Base-by-base conservation (phyloP, 129 eudicot genomes). In the Flaveria trinervia region DNA sequence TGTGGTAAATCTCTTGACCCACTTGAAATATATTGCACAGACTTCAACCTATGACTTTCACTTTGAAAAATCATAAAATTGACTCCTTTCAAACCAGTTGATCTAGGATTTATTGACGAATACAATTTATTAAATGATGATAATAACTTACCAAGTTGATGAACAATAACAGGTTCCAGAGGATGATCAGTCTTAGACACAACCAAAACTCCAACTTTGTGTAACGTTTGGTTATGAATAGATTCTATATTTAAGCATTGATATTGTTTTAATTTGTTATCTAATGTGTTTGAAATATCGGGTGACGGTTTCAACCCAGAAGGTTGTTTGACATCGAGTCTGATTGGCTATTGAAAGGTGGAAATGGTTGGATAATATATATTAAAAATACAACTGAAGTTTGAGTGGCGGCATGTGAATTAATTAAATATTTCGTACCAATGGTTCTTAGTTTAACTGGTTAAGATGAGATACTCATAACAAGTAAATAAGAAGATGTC, bases 141-240 rank as follows among this genome's bases (percentile, higher is more conserved):
- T 16, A n/a, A n/a, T n/a, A 51, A 8, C 20, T 51, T 51, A 51
- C 57, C 18, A 51, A 51, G 59, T 0, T 18, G 54, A 52, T 52
- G 23, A 52, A 16, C 9, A 52, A 5, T 51, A 51, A 8, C 10
- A 8, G 23, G 22, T 52, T 1, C 20, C 1, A 4, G 2, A 51
- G 57, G 20, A 52, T 52, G 59, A 52, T n/a, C 22, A 52, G 22
- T 18, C n/a, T 2, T 5, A 52, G 10, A 52, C 20, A 52, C 7
- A 18, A 1, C 10, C 9, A 4, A 2, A 0, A 52, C 59, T 52
- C 22, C 59, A 5, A 1, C 22, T 57, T 61, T 57, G 76, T 56
- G 69, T 77, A 77, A 26, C 5, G 28, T 54, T 20, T 17, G 51
- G 52, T 17, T 77, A 56, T 55, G 69, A 77, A 55, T 44, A 22